phyloP scores from a whole-genome alignment of 2,329 filamentous ascomycete genomes.

The Seiridium unicorne region DNA sequence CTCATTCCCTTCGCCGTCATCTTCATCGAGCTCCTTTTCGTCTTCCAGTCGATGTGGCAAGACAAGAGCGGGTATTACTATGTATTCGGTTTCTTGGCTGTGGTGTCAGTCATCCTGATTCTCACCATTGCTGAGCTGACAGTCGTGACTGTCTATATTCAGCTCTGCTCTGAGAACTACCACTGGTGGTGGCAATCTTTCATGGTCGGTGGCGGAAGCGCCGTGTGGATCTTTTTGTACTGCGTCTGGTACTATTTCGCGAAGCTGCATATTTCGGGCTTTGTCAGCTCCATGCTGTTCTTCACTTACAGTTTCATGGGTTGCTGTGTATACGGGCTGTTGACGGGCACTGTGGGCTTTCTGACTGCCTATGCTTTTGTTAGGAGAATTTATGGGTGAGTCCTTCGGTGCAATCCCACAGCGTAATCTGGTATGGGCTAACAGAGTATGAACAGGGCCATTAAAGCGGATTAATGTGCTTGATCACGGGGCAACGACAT shows the following conservation, averaged over 20 bases:
- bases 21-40: conserved; percentile 83
- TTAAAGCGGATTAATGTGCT: conserved; percentile 5
- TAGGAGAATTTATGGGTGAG: conserved; percentile 76
- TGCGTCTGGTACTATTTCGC: conserved; percentile 81
- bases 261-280: conserved; percentile 77
- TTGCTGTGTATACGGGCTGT: conserved; percentile 75
- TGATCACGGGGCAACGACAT: neutral
- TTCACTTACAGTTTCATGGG: conserved; percentile 83
- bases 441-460: neutral
- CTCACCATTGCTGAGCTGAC: conserved; percentile 81
- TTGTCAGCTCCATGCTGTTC: conserved; percentile 77
- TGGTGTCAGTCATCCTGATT: conserved; percentile 70
- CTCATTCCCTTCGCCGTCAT: conserved; percentile 83
- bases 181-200: conserved; percentile 95
- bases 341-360: conserved; percentile 83
- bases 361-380: conserved; percentile 83
- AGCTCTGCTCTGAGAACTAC: conserved; percentile 82
- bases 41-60: conserved; percentile 85
- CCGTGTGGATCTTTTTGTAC: conserved; percentile 80
- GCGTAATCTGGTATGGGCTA: neutral
- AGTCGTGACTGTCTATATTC: conserved; percentile 78
- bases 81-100: conserved; percentile 80
- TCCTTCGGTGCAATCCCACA: conserved; percentile 9
- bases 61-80: conserved; percentile 93
- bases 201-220: conserved; percentile 71